A percentile compares a stretch with the other conserved stretches of the same genome.
These are phyloP conservation scores for Ophiostoma populinum DNA, from an alignment of 2,329 filamentous ascomycete genomes.

Conservation along the genomic window DNA sequence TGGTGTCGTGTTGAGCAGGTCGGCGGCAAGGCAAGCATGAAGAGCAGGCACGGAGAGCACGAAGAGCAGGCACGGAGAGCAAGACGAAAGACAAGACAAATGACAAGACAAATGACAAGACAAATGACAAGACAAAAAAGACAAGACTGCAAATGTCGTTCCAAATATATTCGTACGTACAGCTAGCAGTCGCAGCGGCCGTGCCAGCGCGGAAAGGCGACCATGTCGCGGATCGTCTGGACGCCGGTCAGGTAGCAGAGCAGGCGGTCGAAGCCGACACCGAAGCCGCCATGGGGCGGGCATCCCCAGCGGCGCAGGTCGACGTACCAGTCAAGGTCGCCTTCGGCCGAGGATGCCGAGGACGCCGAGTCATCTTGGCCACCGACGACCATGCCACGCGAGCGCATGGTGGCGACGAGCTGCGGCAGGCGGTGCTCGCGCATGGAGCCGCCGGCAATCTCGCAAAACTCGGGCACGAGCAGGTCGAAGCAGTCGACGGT, in stretches of 20 bases:
- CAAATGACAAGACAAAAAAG: too few species aligned
- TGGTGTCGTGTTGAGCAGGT: too few species aligned
- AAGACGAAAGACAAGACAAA: too few species aligned
- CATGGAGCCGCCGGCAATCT: conserved; percentile 77
- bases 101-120: too few species aligned
- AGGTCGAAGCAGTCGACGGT: conserved; percentile 88
- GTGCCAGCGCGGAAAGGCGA: conserved; percentile 66
- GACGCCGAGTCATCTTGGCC: too few species aligned
- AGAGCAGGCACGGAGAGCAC: too few species aligned
- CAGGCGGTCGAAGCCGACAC: conserved; percentile 75
- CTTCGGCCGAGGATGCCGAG: too few species aligned
- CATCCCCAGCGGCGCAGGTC: conserved; percentile 83
- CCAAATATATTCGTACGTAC: not conserved
- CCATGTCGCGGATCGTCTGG: conserved; percentile 66
- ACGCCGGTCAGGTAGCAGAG: conserved; percentile 71
- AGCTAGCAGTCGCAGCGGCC: conserved; percentile 42
- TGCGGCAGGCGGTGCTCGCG: conserved; percentile 47
- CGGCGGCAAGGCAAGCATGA: too few species aligned
- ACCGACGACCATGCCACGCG: conserved; percentile 4
- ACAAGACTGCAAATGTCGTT: too few species aligned
- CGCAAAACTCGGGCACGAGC: conserved; percentile 68
- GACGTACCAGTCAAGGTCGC: conserved; percentile 61
- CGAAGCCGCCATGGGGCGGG: conserved; percentile 81
- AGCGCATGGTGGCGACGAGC: conserved; percentile 6
- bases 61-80: too few species aligned